A percentile compares a stretch with the other conserved stretches of the same genome.
Conservation (phyloP, 805 yeast genomes). For the Metschnikowia proteae region DNA sequence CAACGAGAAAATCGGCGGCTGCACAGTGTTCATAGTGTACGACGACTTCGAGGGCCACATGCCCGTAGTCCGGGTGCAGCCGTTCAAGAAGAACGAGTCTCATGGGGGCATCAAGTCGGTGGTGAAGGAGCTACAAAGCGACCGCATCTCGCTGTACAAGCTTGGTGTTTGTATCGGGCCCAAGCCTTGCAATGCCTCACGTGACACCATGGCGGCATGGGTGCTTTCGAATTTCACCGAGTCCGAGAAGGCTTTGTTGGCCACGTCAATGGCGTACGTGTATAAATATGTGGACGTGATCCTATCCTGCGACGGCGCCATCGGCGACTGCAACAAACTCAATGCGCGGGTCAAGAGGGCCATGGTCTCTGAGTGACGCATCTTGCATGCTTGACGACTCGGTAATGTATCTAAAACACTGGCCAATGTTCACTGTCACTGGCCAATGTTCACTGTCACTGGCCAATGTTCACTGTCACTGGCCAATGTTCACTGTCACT, state of each 20-base stretch:
- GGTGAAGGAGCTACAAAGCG: constrained; percentile 9
- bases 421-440: too few species aligned
- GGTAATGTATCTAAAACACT: too few species aligned
- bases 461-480: too few species aligned
- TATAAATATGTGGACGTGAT: constrained; percentile 23
- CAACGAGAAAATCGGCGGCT: constrained; percentile 16
- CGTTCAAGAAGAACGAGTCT: constrained; percentile 34
- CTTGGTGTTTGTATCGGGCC: constrained; percentile 43
- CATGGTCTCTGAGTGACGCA: constrained; percentile 2
- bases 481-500: too few species aligned
- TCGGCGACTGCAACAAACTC: constrained; percentile 27
- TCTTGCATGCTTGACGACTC: too few species aligned
- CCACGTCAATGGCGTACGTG: constrained; percentile 13
- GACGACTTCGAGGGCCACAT: constrained; percentile 39
- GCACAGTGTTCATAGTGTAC: constrained; percentile 26
- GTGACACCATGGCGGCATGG: constrained; percentile 37
- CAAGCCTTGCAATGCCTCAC: constrained; percentile 32
- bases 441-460: too few species aligned
- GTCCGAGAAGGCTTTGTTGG: constrained; percentile 22
- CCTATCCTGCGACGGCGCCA: constrained; percentile 20
- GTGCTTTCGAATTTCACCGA: constrained; percentile 34
- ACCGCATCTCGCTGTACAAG: constrained; percentile 20
- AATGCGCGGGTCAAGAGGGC: constrained; percentile 20
- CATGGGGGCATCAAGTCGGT: constrained; percentile 38
- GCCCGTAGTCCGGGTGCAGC: constrained; percentile 28